Percentiles rank a stretch among this genome's conserved stretches.
Conservation (phyloP, 495 filamentous ascomycete species). For the Daldinia caldariorum region DNA sequence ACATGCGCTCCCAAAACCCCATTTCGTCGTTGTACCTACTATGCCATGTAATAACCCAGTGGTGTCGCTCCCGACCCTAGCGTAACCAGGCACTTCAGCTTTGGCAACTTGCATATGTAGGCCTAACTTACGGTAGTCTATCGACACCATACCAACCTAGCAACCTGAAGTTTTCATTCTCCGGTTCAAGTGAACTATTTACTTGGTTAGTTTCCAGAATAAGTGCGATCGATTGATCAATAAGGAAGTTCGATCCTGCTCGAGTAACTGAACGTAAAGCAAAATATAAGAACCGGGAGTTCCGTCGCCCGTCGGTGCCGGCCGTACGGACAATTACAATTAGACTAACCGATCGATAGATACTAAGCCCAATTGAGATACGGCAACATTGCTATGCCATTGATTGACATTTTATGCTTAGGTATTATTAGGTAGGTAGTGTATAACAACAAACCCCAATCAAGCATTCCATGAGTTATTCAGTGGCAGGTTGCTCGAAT, state of each 20-base stretch:
- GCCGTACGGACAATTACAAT: neutral
- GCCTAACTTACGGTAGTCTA: neutral
- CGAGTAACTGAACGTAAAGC: neutral
- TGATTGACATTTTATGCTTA: neutral
- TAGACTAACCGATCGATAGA: neutral
- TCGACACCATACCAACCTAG: neutral
- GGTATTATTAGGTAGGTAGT: neutral
- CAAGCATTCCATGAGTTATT: neutral
- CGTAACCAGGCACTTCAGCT: neutral
- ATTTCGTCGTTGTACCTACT: neutral
- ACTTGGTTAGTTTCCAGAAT: neutral
- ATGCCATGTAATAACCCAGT: neutral
- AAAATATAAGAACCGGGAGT: neutral
- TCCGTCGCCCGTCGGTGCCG: neutral
- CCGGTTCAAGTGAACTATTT: slow-evolving; percentile 3
- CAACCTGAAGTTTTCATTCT: neutral
- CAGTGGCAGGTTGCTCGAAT: neutral
- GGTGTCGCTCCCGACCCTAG: neutral
- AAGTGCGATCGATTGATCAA: neutral
- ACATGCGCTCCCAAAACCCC: neutral
- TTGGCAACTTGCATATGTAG: neutral
- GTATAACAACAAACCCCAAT: neutral
- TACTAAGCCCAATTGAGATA: slow-evolving; percentile 1
- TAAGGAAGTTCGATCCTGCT: slow-evolving; percentile 1
- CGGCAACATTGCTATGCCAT: neutral